These are phyloP conservation scores for Xylaria sp. DNA, from an alignment of 2,329 filamentous ascomycete species.

Conservation along the genomic window DNA sequence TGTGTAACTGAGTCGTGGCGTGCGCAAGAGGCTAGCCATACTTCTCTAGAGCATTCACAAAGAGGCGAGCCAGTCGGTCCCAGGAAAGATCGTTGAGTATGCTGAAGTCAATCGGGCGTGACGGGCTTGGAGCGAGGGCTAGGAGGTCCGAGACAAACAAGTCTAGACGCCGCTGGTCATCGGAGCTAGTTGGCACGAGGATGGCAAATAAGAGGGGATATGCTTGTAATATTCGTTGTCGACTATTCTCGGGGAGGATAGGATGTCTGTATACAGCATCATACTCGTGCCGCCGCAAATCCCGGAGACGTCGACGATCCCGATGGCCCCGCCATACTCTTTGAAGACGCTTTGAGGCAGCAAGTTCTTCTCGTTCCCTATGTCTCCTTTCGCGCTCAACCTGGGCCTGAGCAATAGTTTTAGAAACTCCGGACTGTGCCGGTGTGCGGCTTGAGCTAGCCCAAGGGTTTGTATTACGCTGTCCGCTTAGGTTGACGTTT, in stretches of 20 bases:
- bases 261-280: slow-evolving; percentile 22
- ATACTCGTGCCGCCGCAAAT: slow-evolving; percentile 51
- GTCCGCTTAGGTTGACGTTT: slow-evolving; percentile 92
- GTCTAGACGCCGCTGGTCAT: slow-evolving; percentile 57
- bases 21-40: slow-evolving; percentile 25
- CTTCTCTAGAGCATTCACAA: slow-evolving; percentile 39
- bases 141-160: slow-evolving; percentile 52
- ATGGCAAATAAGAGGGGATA: slow-evolving; percentile 57
- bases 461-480: slow-evolving; percentile 77
- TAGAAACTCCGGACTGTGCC: slow-evolving; percentile 68
- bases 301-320: slow-evolving; percentile 62
- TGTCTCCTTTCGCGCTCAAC: slow-evolving; percentile 83
- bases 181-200: slow-evolving; percentile 50
- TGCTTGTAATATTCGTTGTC: slow-evolving; percentile 42
- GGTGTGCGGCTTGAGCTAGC: slow-evolving; percentile 65
- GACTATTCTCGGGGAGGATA: slow-evolving; percentile 42
- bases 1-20: not conserved
- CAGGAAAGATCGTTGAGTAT: slow-evolving; percentile 29
- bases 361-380: slow-evolving; percentile 76
- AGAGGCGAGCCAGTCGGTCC: slow-evolving; percentile 37
- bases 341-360: slow-evolving; percentile 77
- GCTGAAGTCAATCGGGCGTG: slow-evolving; percentile 19
- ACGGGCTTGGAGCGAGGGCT: slow-evolving; percentile 6
- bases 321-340: slow-evolving; percentile 80
- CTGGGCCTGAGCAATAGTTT: slow-evolving; percentile 83